These are phyloP conservation scores for Paracoccidioides brasiliensis DNA, from an alignment of 2,329 filamentous ascomycete genomes.

Conservation along the genomic window DNA sequence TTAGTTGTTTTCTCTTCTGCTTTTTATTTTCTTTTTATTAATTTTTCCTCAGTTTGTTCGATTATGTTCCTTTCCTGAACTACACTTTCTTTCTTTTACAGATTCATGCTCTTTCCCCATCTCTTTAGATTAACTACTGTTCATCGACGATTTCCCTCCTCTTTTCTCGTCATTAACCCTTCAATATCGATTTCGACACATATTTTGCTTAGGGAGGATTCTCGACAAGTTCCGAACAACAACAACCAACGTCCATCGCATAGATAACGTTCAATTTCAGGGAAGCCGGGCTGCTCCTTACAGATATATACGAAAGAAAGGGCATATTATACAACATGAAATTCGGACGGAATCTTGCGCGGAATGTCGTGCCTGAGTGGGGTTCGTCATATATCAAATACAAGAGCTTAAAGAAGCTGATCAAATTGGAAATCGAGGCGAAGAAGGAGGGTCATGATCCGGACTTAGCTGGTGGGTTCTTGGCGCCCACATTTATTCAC, in stretches of 20 bases:
- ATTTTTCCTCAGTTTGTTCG: too few relatives aligned
- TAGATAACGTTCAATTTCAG: neutral
- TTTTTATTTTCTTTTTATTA: too few relatives aligned
- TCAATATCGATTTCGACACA: neutral
- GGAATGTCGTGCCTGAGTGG: conserved; percentile 40
- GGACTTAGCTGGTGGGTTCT: conserved; percentile 73
- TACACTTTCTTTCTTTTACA: too few relatives aligned
- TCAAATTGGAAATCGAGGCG: conserved; percentile 60
- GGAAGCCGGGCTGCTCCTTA: too few relatives aligned
- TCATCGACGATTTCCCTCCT: neutral
- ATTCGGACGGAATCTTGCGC: conserved; percentile 37
- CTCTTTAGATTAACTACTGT: too few relatives aligned
- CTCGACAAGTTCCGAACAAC: too few relatives aligned
- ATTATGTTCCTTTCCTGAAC: too few relatives aligned
- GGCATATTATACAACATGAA: conserved; percentile 28
- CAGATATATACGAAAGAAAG: neutral
- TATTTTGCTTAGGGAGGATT: neutral
- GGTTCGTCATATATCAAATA: conserved; percentile 39
- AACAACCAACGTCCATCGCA: too few relatives aligned
- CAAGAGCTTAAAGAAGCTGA: conserved; percentile 70
- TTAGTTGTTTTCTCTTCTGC: too few relatives aligned
- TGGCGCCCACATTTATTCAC: neutral
- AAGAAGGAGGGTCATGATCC: conserved; percentile 59
- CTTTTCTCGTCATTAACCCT: neutral
- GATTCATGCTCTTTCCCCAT: too few relatives aligned